Evolutionary conservation across 2,329 filamentous ascomycete species (phyloP).

Genomic region (Cadophora sp.): DNA sequence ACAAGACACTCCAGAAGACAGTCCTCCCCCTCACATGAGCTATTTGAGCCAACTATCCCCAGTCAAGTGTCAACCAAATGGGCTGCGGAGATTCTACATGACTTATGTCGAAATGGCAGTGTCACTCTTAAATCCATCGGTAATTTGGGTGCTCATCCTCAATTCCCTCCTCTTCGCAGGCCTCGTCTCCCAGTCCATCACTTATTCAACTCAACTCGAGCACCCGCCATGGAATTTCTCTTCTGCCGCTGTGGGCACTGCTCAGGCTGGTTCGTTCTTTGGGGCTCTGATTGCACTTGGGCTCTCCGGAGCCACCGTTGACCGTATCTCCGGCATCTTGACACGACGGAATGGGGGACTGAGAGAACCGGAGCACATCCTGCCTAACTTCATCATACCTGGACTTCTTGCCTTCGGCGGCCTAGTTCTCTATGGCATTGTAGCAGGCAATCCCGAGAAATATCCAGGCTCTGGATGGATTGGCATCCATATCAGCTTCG

Average conservation of each 20-base stretch:
- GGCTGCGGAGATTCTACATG: neutral
- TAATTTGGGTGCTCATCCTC: neutral
- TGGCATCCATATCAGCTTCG: neutral
- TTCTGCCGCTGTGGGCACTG: neutral
- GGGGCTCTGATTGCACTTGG: slow-evolving; percentile 1
- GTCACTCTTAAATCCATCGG: neutral
- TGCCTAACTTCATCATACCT: neutral
- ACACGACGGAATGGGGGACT: slow-evolving; percentile 1
- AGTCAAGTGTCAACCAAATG: neutral
- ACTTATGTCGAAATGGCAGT: neutral
- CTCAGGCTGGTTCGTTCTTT: neutral
- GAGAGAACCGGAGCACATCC: neutral
- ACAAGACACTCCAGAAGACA: neutral
- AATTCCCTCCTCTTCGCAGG: neutral
- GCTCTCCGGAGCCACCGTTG: neutral
- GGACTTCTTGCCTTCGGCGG: neutral
- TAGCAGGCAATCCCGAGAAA: neutral
- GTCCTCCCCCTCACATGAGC: neutral
- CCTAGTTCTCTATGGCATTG: neutral
- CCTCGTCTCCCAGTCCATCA: neutral
- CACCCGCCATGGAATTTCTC: neutral
- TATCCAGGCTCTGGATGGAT: neutral
- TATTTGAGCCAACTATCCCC: neutral
- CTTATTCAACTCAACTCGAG: neutral
- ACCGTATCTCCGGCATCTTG: neutral